These are phyloP conservation scores for Crepidotus variabilis DNA, from an alignment of 768 basidiomycete species.

Conservation along the genomic window DNA sequence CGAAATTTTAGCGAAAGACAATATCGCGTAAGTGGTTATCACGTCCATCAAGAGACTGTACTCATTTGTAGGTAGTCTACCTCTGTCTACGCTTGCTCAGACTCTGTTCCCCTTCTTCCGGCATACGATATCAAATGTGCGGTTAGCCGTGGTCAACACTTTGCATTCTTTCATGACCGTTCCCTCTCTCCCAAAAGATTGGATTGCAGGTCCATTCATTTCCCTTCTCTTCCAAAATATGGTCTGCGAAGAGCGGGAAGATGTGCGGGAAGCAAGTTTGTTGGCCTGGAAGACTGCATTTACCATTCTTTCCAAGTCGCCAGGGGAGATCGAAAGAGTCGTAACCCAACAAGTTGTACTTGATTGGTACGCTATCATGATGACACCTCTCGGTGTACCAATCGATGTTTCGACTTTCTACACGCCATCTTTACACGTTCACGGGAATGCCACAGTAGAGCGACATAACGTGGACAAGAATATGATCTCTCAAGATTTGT, in stretches of 20 bases:
- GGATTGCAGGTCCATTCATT: conserved; percentile 77
- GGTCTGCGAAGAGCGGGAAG: conserved; percentile 82
- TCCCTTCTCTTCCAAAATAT: conserved; percentile 92
- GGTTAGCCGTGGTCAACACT: conserved; percentile 88
- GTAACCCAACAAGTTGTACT: conserved; percentile 59
- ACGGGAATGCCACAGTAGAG: conserved; percentile 49
- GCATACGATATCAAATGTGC: conserved; percentile 91
- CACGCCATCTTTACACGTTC: conserved; percentile 47
- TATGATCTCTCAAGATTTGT: conserved; percentile 87
- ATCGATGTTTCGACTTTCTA: conserved; percentile 72
- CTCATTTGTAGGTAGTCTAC: conserved; percentile 45
- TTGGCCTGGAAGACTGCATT: conserved; percentile 73
- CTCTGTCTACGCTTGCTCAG: conserved; percentile 78
- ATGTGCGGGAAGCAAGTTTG: conserved; percentile 74
- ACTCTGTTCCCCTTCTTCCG: conserved; percentile 95
- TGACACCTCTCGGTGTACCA: conserved; percentile 84
- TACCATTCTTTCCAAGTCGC: conserved; percentile 41
- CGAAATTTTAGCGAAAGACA: conserved; percentile 61
- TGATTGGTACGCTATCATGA: conserved; percentile 84
- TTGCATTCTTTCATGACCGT: conserved; percentile 84
- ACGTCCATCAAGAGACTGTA: neutral
- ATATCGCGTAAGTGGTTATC: conserved; percentile 59
- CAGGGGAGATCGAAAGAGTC: conserved; percentile 48
- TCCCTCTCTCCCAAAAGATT: conserved; percentile 66
- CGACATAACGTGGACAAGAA: conserved; percentile 95